Evolutionary conservation across 306 rosid genomes (phyloP).

Genomic region (Spatholobus suberectus): DNA sequence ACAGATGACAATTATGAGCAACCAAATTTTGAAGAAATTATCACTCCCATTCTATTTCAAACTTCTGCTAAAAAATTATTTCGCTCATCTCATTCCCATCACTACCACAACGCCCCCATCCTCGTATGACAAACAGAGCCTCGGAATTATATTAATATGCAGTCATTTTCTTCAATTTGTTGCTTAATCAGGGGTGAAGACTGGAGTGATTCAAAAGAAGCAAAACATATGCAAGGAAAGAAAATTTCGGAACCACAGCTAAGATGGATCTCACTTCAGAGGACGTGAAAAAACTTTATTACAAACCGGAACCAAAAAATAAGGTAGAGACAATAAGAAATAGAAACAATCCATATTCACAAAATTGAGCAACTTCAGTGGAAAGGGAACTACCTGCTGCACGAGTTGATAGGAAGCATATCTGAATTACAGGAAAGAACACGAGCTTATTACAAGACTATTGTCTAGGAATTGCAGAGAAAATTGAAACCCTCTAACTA

Average conservation of each 20-base stretch:
- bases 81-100: neutral
- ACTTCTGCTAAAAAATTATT: neutral
- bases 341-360: constrained; percentile 51
- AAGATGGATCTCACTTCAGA: neutral
- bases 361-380: constrained; percentile 45
- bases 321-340: neutral
- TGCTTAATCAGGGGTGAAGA: neutral
- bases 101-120: neutral
- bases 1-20: neutral
- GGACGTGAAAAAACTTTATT: neutral
- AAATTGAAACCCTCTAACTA: constrained; percentile 53
- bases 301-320: neutral
- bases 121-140: neutral
- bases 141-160: too few relatives aligned
- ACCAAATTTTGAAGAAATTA: constrained; percentile 8
- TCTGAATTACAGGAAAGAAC: too few relatives aligned
- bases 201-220: neutral
- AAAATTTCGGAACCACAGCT: neutral
- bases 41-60: neutral
- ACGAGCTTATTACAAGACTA: constrained; percentile 71
- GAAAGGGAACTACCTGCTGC: constrained; percentile 36
- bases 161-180: neutral
- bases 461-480: constrained; percentile 52
- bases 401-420: constrained; percentile 44
- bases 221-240: neutral